Base-by-base conservation (phyloP, 2,329 filamentous ascomycete genomes). In the Zasmidium cellare region DNA sequence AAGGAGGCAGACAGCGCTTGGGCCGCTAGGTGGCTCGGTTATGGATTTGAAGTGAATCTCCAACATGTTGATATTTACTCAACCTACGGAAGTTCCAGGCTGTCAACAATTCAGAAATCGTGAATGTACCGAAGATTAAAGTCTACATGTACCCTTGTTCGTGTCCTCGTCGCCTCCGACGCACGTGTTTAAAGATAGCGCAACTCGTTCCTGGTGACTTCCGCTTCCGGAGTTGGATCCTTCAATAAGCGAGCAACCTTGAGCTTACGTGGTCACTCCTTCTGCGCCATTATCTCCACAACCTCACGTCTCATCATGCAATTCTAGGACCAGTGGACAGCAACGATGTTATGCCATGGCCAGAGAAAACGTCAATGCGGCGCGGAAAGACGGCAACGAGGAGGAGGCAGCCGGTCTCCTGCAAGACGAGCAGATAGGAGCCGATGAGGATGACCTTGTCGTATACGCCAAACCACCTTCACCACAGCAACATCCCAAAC, bases 261-360 rank as follows among this genome's bases (percentile, higher is more conserved):
- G 7, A 41, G 35, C 35, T 41, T 41, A 41, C 35, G 35, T 41
- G 35, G 35, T 41, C 35, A 41, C 49, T 14, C 31, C 51, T 54
- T 47, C 51, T 28, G 28, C 51, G 45, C 18, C 14, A 24, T 20
- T 25, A 12, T 11, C n/a, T 47, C 52, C 19, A 19, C 44, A 31
- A n/a, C 5, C 35, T 46, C 46, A 41, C 49, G 16, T 5, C 16
- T 46, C 46, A 46, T 28, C 38, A 62, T 62, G 59, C 57, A 25
- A 51, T 48, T 46, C 56, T 56, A 54, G 23, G 23, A 2, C 28
- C 7, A 25, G n/a, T 38, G n/a, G 16, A 28, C 44, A 58, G 65
- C 64, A 60, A 72, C 67, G 62, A 73, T 72, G 71, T 67, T 62
- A 71, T 71, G 71, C 66, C 58, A 73, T 73, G 71, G 71, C 69